Percentiles rank a stretch among this genome's conserved stretches.
Evolutionary conservation across 2,329 filamentous ascomycete genomes (phyloP).

Genomic region (Corynespora cassiicola): DNA sequence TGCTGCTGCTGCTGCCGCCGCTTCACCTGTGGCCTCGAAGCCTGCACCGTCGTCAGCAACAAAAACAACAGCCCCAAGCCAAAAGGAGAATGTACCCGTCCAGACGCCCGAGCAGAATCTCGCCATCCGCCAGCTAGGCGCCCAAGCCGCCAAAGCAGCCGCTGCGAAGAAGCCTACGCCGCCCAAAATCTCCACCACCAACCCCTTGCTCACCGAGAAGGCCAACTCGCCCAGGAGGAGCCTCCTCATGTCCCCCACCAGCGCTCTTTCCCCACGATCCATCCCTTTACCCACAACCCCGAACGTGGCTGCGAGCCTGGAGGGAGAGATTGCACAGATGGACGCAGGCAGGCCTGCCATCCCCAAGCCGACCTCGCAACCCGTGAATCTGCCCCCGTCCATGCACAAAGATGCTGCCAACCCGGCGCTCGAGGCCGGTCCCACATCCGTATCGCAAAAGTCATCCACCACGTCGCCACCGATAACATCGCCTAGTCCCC

Average conservation of each 20-base stretch:
- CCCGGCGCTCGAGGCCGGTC: slow-evolving; percentile 26
- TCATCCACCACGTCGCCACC: neutral
- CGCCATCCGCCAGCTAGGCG: slow-evolving; percentile 43
- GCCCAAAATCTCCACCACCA: slow-evolving; percentile 42
- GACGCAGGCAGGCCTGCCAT: slow-evolving; percentile 11
- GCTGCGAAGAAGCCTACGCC: slow-evolving; percentile 42
- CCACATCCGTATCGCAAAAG: slow-evolving; percentile 18
- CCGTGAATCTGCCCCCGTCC: slow-evolving; percentile 26
- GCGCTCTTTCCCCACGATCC: slow-evolving; percentile 27
- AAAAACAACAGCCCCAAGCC: slow-evolving; percentile 12
- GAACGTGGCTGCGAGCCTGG: slow-evolving; percentile 7
- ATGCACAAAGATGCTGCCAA: slow-evolving; percentile 33
- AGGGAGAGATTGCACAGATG: slow-evolving; percentile 12
- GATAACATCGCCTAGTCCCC: neutral
- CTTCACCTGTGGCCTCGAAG: slow-evolving; percentile 13
- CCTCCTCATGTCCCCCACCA: no score
- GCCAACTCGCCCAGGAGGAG: slow-evolving; percentile 33
- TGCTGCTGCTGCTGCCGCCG: slow-evolving; percentile 14
- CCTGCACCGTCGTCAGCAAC: slow-evolving; percentile 12
- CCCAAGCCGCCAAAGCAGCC: slow-evolving; percentile 44
- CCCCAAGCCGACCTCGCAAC: slow-evolving; percentile 25
- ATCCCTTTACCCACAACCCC: slow-evolving; percentile 36
- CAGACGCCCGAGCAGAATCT: slow-evolving; percentile 39
- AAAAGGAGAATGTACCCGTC: slow-evolving; percentile 34
- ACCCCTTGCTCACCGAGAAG: slow-evolving; percentile 42